Base-by-base conservation (phyloP, 495 filamentous ascomycete genomes). In the Clavariopsis aquatica region DNA sequence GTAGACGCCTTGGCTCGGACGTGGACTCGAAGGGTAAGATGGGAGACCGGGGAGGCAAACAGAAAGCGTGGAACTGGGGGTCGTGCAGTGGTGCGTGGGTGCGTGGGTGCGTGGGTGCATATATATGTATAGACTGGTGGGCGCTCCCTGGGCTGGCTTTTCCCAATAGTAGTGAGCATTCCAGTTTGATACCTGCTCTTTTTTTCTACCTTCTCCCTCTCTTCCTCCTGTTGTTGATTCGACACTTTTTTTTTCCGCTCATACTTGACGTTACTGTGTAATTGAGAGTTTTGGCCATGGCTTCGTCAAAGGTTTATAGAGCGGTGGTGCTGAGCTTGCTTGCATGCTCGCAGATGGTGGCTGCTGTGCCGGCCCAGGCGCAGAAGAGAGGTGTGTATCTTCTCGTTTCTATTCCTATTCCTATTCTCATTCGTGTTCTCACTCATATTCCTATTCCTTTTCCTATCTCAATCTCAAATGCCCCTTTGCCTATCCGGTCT, bases 381-480 rank as follows among this genome's bases (percentile, higher is more conserved):
- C 29, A 49, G 45, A 53, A 23, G 41, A 57, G 55, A 65, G 62
- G 45, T 65, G 60, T 53, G 58, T 52, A 27, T 46, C 17, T 46
- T 29, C 20, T 23, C 22, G 4, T 36, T 53, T 10, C 29, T 53
- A 6, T n/a, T 34, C 17, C 7, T 53, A 15, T 24, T 4, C 23
- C 49, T 29, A 9, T 6, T 12, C 10, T 52, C 20, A n/a, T 8
- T 17, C 20, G 23, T 13, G 49, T 8, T n/a, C 3, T 24, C 23
- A 28, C 20, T 28, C 49, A 5, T 19, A 2, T 29, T 9, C 12
- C 47, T 23, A 24, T 22, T 10, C 8, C 17, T 47, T n/a, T 23
- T 19, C 8, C 5, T 49, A 7, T 49, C 45, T 49, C 17, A 19
- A 5, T 49, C n/a, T 9, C 47, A 20, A 24, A 9, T 22, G 29